A percentile compares a stretch with the other conserved stretches of the same genome.
These are phyloP conservation scores for Beauveria pseudobassiana DNA, from an alignment of 2,329 filamentous ascomycete species.

Conservation along the genomic window DNA sequence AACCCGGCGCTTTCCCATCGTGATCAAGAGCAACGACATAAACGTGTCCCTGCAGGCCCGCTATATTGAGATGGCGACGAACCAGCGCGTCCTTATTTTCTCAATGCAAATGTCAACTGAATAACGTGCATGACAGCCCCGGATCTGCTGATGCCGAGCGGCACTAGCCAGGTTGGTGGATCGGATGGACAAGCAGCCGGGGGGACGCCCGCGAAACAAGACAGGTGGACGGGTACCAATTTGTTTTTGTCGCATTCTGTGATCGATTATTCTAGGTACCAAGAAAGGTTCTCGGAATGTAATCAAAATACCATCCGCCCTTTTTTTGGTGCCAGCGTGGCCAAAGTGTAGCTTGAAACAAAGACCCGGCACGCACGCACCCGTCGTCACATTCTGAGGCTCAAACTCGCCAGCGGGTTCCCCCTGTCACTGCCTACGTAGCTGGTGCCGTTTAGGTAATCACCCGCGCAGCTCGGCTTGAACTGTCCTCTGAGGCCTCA, in stretches of 20 bases:
- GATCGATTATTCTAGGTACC: no score
- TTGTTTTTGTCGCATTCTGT: background rate
- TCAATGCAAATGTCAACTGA: background rate
- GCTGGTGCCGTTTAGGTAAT: no score
- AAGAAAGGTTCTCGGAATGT: no score
- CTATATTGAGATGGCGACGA: background rate
- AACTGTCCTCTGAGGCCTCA: no score
- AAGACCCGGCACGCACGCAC: background rate
- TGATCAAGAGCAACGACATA: no score
- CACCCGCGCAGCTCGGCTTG: no score
- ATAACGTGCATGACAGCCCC: background rate
- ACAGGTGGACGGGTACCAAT: background rate
- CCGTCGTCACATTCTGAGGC: background rate
- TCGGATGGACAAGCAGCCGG: constrained; percentile 1
- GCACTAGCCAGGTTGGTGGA: background rate
- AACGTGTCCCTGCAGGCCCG: no score
- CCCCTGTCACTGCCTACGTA: background rate
- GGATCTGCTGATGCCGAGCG: background rate
- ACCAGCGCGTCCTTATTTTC: background rate
- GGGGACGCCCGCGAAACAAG: background rate
- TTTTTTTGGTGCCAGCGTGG: background rate
- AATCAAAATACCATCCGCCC: background rate
- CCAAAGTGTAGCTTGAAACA: background rate
- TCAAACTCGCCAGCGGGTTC: background rate
- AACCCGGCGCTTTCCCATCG: no score